Conservation (phyloP, 345 rosid genomes). For the Anacardium occidentale region DNA sequence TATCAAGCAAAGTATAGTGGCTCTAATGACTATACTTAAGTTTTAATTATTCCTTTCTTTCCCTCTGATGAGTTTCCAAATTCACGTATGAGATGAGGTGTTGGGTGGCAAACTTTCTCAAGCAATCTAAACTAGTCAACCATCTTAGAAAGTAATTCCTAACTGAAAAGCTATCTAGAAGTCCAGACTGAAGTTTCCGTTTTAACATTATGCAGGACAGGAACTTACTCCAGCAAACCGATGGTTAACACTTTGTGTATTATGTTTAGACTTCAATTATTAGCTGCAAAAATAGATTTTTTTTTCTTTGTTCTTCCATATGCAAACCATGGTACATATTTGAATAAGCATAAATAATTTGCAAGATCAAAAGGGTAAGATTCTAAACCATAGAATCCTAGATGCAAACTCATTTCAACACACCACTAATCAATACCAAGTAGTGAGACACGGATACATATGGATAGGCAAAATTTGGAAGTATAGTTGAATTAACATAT, state of each 20-base stretch:
- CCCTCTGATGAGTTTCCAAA: neutral
- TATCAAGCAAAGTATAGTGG: conserved; percentile 8
- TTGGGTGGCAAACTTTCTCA: neutral
- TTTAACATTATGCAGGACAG: neutral
- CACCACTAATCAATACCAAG: conserved; percentile 18
- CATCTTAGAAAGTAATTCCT: conserved; percentile 10
- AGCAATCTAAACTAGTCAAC: conserved; percentile 2
- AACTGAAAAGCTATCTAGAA: neutral
- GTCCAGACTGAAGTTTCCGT: neutral
- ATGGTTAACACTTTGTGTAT: neutral
- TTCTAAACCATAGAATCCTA: too few relatives aligned
- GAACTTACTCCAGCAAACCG: conserved; percentile 28
- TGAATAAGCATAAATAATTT: conserved; percentile 16
- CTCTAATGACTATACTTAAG: conserved; percentile 32
- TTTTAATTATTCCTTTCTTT: neutral
- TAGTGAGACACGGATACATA: neutral
- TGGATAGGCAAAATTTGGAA: conserved; percentile 25
- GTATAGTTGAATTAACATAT: neutral
- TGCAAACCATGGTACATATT: neutral
- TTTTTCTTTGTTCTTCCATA: conserved; percentile 27
- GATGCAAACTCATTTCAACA: conserved; percentile 4
- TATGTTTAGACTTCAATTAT: neutral
- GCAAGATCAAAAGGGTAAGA: neutral
- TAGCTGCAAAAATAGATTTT: neutral
- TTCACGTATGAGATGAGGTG: too few relatives aligned